phyloP scores from a whole-genome alignment of 805 yeast genomes.

The Yarrowia yakushimensis region DNA sequence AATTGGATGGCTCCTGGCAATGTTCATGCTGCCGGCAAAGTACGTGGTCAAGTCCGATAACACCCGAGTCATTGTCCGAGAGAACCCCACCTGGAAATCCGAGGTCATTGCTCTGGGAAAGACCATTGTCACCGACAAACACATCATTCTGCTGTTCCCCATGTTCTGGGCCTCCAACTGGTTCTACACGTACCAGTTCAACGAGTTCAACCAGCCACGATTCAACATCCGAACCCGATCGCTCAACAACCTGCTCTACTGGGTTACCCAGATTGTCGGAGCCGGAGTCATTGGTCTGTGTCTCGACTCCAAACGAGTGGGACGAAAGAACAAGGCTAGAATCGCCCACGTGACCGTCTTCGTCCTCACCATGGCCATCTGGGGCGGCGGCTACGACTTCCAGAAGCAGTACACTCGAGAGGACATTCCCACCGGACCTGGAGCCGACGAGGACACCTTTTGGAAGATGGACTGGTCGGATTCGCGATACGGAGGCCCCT shows the following conservation, averaged over 20 bases:
- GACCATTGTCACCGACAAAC: conserved; percentile 44
- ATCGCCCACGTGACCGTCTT: conserved; percentile 46
- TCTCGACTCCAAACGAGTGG: conserved; percentile 45
- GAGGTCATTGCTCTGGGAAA: conserved; percentile 45
- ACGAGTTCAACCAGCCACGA: conserved; percentile 52
- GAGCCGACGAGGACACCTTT: not conserved
- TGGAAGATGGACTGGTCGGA: conserved; percentile 47
- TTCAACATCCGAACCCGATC: conserved; percentile 61
- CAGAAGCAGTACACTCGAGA: conserved; percentile 32
- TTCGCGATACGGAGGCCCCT: conserved; percentile 51
- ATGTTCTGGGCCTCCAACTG: conserved; percentile 62
- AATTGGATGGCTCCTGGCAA: conserved; percentile 46
- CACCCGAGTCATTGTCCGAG: conserved; percentile 45
- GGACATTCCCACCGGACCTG: conserved; percentile 4
- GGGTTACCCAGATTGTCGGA: conserved; percentile 59
- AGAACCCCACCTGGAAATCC: conserved; percentile 46
- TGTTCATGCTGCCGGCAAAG: conserved; percentile 47
- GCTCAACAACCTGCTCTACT: conserved; percentile 57
- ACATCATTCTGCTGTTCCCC: conserved; percentile 52
- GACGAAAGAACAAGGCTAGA: conserved; percentile 47
- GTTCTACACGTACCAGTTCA: conserved; percentile 65
- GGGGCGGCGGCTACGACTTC: conserved; percentile 38
- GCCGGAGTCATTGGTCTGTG: conserved; percentile 46
- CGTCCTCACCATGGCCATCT: conserved; percentile 43
- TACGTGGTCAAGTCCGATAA: conserved; percentile 52